Evolutionary conservation across 2,329 filamentous ascomycete species (phyloP), one percentile per base, ranked within the genome.

Genomic region (Colletotrichum sidae): DNA sequence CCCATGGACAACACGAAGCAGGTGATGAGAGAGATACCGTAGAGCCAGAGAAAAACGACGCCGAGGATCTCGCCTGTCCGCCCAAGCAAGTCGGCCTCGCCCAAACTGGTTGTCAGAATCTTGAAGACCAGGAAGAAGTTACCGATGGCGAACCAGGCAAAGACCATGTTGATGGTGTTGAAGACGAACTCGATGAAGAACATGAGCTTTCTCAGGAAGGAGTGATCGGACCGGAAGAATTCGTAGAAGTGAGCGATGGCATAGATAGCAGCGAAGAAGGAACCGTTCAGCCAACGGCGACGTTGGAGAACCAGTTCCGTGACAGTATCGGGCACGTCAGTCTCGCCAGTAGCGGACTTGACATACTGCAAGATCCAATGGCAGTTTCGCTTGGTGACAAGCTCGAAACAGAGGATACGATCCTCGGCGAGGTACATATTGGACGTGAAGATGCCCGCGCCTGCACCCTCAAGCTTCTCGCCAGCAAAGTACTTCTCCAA

Each of bases 401-500:
- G 89, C 80, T 99, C 96, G 84, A 97, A 99, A 79, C 96, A 99
- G 41, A 99, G 89, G 75, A 99, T 99, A 84, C 96, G 93, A 86
- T 99, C 96, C 76, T 99, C 96, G 60, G 96, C 96, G 64, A 99
- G 87, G 75, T 98, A 99, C 96, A 99, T 99, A 79, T 99, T 99
- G 70, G 96, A 95, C 3, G 95, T 97, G 80, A 99, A 99, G 70
- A 98, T 95, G 75, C 95, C 96, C 11, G 95, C 95, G 70, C 94
- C 94, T 60, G 92, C 91, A 64, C 93, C 92, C 68, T 92, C 92
- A 81, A 98, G 93, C 76, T 94, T 97, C 80, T 98, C 96, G 72
- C 96, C 96, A 44, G 94, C 88, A 81, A 98, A 99, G 79, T 99
- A 99, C 80, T 97, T 96, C 77, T 97, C 93, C 53, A 99, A 80